A percentile compares a stretch with the other conserved stretches of the same genome.
phyloP scores from a whole-genome alignment of 2,329 filamentous ascomycete species.

The Acephala macrosclerotiorum region DNA sequence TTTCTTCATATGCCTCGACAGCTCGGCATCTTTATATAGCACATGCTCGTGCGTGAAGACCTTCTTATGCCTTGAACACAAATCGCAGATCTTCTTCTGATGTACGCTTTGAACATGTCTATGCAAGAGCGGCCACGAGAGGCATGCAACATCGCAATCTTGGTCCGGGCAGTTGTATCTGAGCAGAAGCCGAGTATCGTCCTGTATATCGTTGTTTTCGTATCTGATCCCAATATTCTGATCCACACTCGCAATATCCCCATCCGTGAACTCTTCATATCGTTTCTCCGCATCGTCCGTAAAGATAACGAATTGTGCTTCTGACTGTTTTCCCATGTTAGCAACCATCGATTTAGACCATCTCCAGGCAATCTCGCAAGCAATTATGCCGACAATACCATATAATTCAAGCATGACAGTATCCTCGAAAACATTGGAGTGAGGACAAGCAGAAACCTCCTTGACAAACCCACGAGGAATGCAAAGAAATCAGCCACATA shows the following conservation, averaged over 20 bases:
- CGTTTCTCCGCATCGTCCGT: conserved; percentile 84
- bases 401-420: no score
- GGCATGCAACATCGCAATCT: conserved; percentile 84
- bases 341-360: not conserved
- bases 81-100: conserved; percentile 88
- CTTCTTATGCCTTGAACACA: conserved; percentile 94
- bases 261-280: conserved; percentile 80
- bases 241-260: conserved; percentile 80
- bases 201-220: conserved; percentile 86
- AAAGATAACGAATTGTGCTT: conserved; percentile 79
- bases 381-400: no score
- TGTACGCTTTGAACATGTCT: conserved; percentile 84
- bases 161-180: conserved; percentile 94
- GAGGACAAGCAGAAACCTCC: no score
- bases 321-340: conserved; percentile 1
- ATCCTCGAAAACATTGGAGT: no score
- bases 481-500: conserved; percentile 54
- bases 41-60: conserved; percentile 99
- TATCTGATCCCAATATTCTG: conserved; percentile 91
- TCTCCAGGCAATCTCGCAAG: not conserved
- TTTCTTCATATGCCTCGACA: conserved; percentile 86
- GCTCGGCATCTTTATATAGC: conserved; percentile 80
- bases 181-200: conserved; percentile 86
- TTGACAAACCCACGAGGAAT: conserved; percentile 8
- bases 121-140: conserved; percentile 81